Evolutionary conservation across 331 rosid genomes (phyloP), one percentile per base, ranked within the genome.

Genomic region (Quercus tomentella): DNA sequence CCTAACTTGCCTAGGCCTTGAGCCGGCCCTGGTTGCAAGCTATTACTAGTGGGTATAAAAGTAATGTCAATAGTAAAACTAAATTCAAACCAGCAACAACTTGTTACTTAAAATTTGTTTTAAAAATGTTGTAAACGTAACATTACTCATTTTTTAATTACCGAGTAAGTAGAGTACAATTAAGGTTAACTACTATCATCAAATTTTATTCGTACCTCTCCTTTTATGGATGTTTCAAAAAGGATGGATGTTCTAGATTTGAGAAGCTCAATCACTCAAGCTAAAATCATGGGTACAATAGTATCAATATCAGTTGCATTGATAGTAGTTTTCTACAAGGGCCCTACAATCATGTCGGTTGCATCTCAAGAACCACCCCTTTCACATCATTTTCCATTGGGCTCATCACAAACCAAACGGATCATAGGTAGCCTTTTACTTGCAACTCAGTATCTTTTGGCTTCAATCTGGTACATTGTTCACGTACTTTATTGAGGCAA

Each of bases 261-360:
- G 69, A 84, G 85, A 83, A 87, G 91, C 75, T 75, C 78, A 69
- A 81, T 84, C 60, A 84, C 88, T 66, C 86, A 21, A 61, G 87
- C 86, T 58, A 93, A 93, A 86, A 80, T 93, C 49, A 41, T 85
- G 30, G 97, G 97, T 4, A 82, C 94, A 0, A 9, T 37, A 0
- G 37, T 87, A 49, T 93, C 96, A 4, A 61, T 93, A 76, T 73
- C 83, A 55, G 96, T 96, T 69, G 94, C 96, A 31, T 74, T 93
- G 23, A n/a, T 80, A 14, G 87, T 89, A 61, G 84, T 91, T 79
- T 85, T 91, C 22, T 93, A 85, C 56, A 81, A 83, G 57, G 97
- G 96, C 12, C 85, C 89, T 5, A 41, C 56, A 57, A 54, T 92
- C 65, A 61, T 89, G 16, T 79, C 90, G 6, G 70, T 69, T 3